A percentile compares a stretch with the other conserved stretches of the same genome.
These are phyloP conservation scores for sunflower (Helianthus annuus) DNA, from an alignment of 129 eudicot genomes.

Conservation along the genomic window DNA sequence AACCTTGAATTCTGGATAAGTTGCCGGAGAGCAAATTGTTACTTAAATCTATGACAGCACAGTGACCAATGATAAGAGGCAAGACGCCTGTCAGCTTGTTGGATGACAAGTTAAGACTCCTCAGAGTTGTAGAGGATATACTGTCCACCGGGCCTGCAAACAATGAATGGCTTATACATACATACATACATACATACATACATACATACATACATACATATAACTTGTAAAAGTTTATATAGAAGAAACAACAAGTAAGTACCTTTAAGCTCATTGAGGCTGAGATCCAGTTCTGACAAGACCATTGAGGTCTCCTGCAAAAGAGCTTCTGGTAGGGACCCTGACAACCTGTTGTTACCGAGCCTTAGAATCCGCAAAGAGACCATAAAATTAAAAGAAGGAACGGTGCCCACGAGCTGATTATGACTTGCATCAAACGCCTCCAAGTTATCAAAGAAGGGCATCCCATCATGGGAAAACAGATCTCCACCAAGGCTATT, in stretches of 20 bases:
- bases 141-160: slow-evolving; percentile 71
- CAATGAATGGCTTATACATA: neutral
- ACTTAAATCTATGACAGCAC: slow-evolving; percentile 73
- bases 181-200: neutral
- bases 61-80: slow-evolving; percentile 63
- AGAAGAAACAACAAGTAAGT: slow-evolving; percentile 18
- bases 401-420: slow-evolving; percentile 63
- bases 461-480: slow-evolving; percentile 84
- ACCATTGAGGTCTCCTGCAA: slow-evolving; percentile 74
- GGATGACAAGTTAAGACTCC: slow-evolving; percentile 64
- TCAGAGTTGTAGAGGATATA: slow-evolving; percentile 61
- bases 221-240: neutral
- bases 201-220: neutral
- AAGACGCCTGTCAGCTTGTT: slow-evolving; percentile 72
- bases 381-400: slow-evolving; percentile 73
- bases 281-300: slow-evolving; percentile 73
- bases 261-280: slow-evolving; percentile 81
- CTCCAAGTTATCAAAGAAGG: slow-evolving; percentile 78
- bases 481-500: slow-evolving; percentile 65
- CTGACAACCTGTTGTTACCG: slow-evolving; percentile 58
- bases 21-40: slow-evolving; percentile 69
- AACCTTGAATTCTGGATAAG: slow-evolving; percentile 57
- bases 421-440: slow-evolving; percentile 78
- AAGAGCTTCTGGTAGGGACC: slow-evolving; percentile 81
- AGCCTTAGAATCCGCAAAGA: slow-evolving; percentile 73